Evolutionary conservation across 352 stramenopile species (phyloP).

Genomic region (Blastocystis sp.): DNA sequence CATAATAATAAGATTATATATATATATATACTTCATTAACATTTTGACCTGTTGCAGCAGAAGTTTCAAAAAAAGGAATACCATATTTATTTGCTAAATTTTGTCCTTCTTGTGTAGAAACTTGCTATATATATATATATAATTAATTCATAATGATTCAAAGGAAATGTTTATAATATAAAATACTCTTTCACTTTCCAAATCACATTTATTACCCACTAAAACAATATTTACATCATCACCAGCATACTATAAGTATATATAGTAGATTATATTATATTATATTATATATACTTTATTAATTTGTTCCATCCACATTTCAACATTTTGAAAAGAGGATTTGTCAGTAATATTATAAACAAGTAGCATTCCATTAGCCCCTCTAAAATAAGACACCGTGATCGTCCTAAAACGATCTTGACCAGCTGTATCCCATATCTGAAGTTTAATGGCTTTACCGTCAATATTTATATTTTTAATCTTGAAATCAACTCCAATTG

Average conservation of each 20-base stretch:
- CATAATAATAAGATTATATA: too few species aligned
- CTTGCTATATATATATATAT: conserved; percentile 56
- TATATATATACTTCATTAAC: conserved; percentile 59
- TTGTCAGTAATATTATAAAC: conserved; percentile 92
- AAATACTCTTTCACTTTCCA: conserved; percentile 85
- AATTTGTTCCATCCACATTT: conserved; percentile 89
- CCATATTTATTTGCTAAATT: conserved; percentile 74
- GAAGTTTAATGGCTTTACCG: conserved; percentile 87
- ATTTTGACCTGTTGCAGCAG: conserved; percentile 81
- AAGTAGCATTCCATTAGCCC: conserved; percentile 79
- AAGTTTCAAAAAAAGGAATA: conserved; percentile 75
- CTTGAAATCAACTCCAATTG: conserved; percentile 70
- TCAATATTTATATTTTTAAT: conserved; percentile 65
- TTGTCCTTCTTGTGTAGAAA: conserved; percentile 74
- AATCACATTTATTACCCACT: conserved; percentile 97
- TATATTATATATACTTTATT: conserved; percentile 43
- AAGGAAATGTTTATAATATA: too few species aligned
- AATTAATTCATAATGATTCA: too few species aligned
- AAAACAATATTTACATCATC: conserved; percentile 98
- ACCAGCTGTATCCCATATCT: conserved; percentile 93
- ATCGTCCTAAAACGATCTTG: conserved; percentile 96
- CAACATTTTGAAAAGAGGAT: conserved; percentile 83
- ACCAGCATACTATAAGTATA: conserved; percentile 80
- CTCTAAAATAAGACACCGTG: conserved; percentile 89
- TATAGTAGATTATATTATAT: neutral